Base-by-base conservation (phyloP, 768 basidiomycete genomes). In the Rhodotorula taiwanensis region DNA sequence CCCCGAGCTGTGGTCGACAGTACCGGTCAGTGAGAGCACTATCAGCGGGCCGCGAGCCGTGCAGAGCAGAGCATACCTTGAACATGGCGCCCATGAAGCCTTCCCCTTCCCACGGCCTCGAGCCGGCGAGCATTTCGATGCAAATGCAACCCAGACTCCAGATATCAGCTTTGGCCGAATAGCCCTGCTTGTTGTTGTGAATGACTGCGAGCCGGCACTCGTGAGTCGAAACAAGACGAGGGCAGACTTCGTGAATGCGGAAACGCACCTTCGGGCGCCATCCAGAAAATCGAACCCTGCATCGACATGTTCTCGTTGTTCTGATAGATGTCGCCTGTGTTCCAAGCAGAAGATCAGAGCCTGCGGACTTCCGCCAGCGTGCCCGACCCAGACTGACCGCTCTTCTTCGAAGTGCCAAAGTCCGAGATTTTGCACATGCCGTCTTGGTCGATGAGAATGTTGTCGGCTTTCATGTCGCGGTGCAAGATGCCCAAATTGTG, bases 281-380 rank as follows among this genome's bases (percentile, higher is more conserved):
- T 97, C 94, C 95, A 99, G 75, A 95, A 98, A 41, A 98, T 88
- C 25, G 93, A 93, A 30, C 95, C 95, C 75, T 91, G 88, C 90
- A 99, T 92, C 67, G 83, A 85, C 51, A 77, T 76, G 53, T 87
- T 87, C n/a, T 83, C 87, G 62, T 77, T 70, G 71, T 83, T 83
- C 55, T 84, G 81, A 67, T 88, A 84, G 55, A 87, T 82, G 64
- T 95, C 90, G 66, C 88, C 90, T 66, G 85, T 4, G 34, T 16
- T 16, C 36, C 36, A 16, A 39, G 36, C 9, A 10, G 16, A 21
- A 11, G 33, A 18, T 21, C 13, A 30, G 36, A 30, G 1, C 15
- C 13, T 28, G 47, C 50, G 39, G 39, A 23, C 36, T 31, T 30
- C 45, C n/a, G 34, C 10, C n/a, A 43, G 25, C 4, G 45, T 9